Base-by-base conservation (phyloP, 306 rosid genomes). In the Vigna radiata region DNA sequence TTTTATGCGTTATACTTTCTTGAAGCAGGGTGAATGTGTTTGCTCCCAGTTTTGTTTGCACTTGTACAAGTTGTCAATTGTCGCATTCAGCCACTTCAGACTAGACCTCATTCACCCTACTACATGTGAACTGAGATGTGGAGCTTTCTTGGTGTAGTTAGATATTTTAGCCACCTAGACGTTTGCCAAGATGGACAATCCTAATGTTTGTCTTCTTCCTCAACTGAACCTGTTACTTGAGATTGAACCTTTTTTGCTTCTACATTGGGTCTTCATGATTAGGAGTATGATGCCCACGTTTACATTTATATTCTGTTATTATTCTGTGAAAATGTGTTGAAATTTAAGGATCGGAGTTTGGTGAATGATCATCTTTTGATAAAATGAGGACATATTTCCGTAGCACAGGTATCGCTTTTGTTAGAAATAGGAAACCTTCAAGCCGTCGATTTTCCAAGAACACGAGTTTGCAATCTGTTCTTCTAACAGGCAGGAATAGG, bases 11-110 rank as follows among this genome's bases (percentile, higher is more conserved):
- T 43, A 60, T 39, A 48, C 33, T 83, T 56, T 59, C 73, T 71
- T 83, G 81, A 79, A 69, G 77, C 87, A 85, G 90, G 89, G 46
- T 73, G 75, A 72, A 46, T 75, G 78, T 36, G 62, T 16, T 76
- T 29, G 77, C 76, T 72, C 68, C 74, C 50, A 68, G 73, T 72
- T 27, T 59, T 59, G 39, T 49, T 80, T 72, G 78, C 11, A 58
- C 70, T 36, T 46, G 47, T 31, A 65, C 54, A 21, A 52, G 60
- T 27, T 36, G 54, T 41, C 29, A n/a, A 9, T 37, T 23, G 64
- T 12, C 25, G 3, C 17, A 37, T 25, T 33, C 54, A 76, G 18
- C 41, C 13, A 69, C 75, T 70, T 19, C 61, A 61, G 25, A 75
- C 12, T 50, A 77, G 55, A 55, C 6, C 70, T 19, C 62, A 25